A percentile compares a stretch with the other conserved stretches of the same genome.
These are phyloP conservation scores for Smallanthus sonchifolius DNA, from an alignment of 129 eudicot genomes.

Conservation along the genomic window DNA sequence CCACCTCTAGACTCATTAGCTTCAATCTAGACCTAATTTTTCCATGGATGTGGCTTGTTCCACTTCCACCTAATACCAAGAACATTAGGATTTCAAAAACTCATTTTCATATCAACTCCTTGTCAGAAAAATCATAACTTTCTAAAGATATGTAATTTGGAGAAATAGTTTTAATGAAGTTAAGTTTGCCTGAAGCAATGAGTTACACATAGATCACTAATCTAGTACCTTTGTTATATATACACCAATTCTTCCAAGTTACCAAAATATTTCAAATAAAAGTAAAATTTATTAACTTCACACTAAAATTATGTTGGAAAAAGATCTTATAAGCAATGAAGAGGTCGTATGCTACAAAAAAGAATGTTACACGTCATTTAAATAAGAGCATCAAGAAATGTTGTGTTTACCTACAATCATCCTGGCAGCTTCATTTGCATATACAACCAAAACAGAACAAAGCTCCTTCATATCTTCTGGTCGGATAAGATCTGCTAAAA, in stretches of 20 bases:
- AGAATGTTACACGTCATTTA: background rate
- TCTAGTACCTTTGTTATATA: background rate
- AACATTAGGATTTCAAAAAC: background rate
- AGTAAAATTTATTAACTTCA: background rate
- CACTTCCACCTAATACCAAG: background rate
- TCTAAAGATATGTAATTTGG: background rate
- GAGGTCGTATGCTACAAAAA: background rate
- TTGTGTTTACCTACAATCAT: slow-evolving; percentile 23
- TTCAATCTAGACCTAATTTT: background rate
- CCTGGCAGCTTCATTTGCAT: slow-evolving; percentile 58
- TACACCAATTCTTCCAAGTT: background rate
- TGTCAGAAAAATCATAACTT: background rate
- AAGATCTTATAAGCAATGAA: background rate
- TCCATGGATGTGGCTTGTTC: background rate
- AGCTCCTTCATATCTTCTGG: slow-evolving; percentile 59
- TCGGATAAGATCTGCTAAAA: slow-evolving; percentile 49
- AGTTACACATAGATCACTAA: background rate
- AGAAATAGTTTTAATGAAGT: background rate
- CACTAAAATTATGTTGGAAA: background rate
- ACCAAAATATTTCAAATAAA: background rate
- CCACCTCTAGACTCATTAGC: background rate
- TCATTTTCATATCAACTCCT: background rate
- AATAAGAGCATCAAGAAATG: background rate
- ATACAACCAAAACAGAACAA: slow-evolving; percentile 59
- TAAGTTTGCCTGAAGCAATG: background rate